Evolutionary conservation across 306 rosid genomes (phyloP), one percentile per base, ranked within the genome.

Genomic region (Vachellia pachyceras): DNA sequence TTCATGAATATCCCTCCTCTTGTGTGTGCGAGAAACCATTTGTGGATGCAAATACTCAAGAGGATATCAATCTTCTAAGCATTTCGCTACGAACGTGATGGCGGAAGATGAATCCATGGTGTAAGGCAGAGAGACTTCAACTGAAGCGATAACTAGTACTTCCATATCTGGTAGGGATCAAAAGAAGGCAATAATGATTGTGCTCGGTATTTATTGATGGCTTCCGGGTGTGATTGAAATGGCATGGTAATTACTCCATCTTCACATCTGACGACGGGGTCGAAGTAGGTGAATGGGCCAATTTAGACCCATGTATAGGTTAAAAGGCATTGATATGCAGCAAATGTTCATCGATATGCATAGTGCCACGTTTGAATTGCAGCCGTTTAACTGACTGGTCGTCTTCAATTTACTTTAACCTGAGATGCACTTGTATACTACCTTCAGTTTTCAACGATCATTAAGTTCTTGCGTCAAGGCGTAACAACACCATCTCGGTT

Each of bases 1-100:
- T 91, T 87, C 98, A 90, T 69, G 98, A 95, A 84, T 93, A 73
- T 85, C 99, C 99, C 1, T 70, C 85, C 69, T 72, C 91, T 7
- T 95, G 99, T 78, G 41, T 95, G 42, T 95, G 99, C 35, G 87
- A 87, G 87, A 95, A 83, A 88, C 84, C 90, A 68, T 76, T 46
- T 52, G 71, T 55, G 14, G 88, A 86, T 44, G 79, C 33, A 29
- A 29, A 80, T 72, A 4, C 73, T 66, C 71, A 82, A 63, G 85
- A 72, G 75, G 52, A 79, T 82, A 81, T 77, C 75, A 47, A 10
- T 72, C 72, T 60, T 29, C 83, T 29, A 45, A 50, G 47, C 77
- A 70, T 9, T 45, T 46, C 60, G 79, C 86, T 6, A 66, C 22
- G 35, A 84, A 73, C 79, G 52, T 69, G 47, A 79, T 68, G 65